These are phyloP conservation scores for Lumnitzera racemosa DNA, from an alignment of 345 rosid genomes.

Conservation along the genomic window DNA sequence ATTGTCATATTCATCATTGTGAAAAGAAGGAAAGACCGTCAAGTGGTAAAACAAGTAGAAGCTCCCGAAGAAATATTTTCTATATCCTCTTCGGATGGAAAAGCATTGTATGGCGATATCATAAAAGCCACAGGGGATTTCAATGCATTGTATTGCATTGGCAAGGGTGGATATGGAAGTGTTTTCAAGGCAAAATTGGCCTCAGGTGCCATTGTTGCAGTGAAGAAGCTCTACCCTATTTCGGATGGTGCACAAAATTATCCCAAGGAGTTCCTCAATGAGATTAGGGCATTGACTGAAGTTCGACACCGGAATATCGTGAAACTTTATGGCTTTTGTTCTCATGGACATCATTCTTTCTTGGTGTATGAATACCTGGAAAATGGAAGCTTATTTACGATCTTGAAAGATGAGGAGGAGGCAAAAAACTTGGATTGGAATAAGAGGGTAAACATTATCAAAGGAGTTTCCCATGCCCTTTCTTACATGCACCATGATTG, in stretches of 20 bases:
- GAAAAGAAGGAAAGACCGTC: background rate
- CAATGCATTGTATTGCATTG: too few relatives aligned
- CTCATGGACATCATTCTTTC: too few relatives aligned
- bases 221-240: constrained; percentile 14
- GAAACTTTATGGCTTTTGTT: too few relatives aligned
- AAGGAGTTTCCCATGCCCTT: constrained; percentile 13
- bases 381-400: too few relatives aligned
- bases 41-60: background rate
- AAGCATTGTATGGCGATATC: constrained; percentile 10
- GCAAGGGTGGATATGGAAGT: background rate
- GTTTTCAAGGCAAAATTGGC: constrained; percentile 17
- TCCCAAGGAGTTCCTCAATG: constrained; percentile 2
- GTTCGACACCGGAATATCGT: background rate
- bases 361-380: too few relatives aligned
- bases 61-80: background rate
- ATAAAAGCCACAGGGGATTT: background rate
- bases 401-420: too few relatives aligned
- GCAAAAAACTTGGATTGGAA: too few relatives aligned
- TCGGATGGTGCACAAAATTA: background rate
- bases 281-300: background rate
- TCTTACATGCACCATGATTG: constrained; percentile 16
- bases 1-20: background rate
- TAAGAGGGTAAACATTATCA: too few relatives aligned
- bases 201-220: constrained; percentile 9
- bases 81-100: constrained; percentile 13